Conservation (phyloP, 1,284 basidiomycete species). For the Melampsora abietis-canadensis region DNA sequence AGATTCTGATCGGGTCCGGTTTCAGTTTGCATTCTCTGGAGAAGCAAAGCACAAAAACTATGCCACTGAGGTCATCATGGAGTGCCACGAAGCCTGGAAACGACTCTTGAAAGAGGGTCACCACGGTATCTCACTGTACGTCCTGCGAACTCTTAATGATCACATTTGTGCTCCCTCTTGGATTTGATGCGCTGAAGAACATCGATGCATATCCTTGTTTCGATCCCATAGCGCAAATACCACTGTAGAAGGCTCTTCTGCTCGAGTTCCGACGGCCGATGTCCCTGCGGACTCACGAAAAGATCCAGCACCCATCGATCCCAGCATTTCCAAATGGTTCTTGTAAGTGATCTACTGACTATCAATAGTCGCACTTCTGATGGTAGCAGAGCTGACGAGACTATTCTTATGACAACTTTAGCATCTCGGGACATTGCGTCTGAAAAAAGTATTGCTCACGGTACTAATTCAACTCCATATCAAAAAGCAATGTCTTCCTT, state of each 20-base stretch:
- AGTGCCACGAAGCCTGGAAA: slow-evolving; percentile 98
- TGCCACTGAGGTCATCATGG: slow-evolving; percentile 96
- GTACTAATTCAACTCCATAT: too few species aligned
- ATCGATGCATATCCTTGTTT: slow-evolving; percentile 47
- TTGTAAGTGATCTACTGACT: slow-evolving; percentile 46
- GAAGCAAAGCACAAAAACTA: slow-evolving; percentile 99
- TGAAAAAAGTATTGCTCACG: neutral
- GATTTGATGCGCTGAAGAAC: neutral
- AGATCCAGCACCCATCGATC: slow-evolving; percentile 52
- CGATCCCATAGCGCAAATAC: slow-evolving; percentile 59
- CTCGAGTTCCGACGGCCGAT: slow-evolving; percentile 65
- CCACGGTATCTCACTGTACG: slow-evolving; percentile 66
- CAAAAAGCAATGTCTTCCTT: too few species aligned
- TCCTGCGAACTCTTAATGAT: slow-evolving; percentile 67
- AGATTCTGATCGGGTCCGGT: slow-evolving; percentile 7
- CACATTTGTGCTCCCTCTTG: slow-evolving; percentile 52
- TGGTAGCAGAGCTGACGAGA: neutral
- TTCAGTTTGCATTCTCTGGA: slow-evolving; percentile 93
- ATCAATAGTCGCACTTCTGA: slow-evolving; percentile 8
- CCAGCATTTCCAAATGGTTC: slow-evolving; percentile 55
- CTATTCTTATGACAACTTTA: slow-evolving; percentile 5
- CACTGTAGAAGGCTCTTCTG: slow-evolving; percentile 71
- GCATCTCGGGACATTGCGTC: slow-evolving; percentile 42
- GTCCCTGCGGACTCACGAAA: slow-evolving; percentile 70
- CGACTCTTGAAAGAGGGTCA: slow-evolving; percentile 78